phyloP scores from a whole-genome alignment of 2,329 filamentous ascomycete species.

The Teratosphaeria destructans region DNA sequence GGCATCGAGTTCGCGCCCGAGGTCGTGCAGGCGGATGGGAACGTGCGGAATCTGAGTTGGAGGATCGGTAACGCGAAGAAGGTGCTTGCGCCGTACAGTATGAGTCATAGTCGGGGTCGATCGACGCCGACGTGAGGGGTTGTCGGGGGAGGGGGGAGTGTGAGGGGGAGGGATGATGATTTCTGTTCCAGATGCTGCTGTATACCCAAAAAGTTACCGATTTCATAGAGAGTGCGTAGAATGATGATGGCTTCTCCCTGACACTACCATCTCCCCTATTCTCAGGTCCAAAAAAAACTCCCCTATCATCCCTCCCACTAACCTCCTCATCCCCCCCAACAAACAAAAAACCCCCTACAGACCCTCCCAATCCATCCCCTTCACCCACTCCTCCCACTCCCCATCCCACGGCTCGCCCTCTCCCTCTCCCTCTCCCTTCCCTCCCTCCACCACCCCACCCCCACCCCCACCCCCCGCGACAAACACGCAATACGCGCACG shows the following conservation, averaged over 20 bases:
- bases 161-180: neutral
- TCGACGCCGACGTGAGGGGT: conserved; percentile 3
- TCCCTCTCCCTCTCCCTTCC: neutral
- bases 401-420: neutral
- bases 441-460: neutral
- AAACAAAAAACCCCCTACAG: too few species aligned
- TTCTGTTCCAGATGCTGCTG: neutral
- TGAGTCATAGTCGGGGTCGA: conserved; percentile 4
- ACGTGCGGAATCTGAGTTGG: conserved; percentile 83
- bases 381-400: neutral
- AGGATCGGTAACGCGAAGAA: conserved; percentile 92
- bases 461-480: too few species aligned
- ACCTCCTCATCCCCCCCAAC: too few species aligned
- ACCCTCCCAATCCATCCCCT: neutral
- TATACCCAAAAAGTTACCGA: neutral
- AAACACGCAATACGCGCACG: conserved; percentile 19
- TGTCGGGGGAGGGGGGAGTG: neutral
- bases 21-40: conserved; percentile 86
- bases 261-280: neutral
- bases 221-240: neutral
- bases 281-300: too few species aligned
- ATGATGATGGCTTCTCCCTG: neutral
- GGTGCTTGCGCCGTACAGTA: conserved; percentile 53
- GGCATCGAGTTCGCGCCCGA: conserved; percentile 90
- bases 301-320: too few species aligned